Base-by-base conservation (phyloP, 805 yeast species). In the Schizosaccharomyces japonicus region DNA sequence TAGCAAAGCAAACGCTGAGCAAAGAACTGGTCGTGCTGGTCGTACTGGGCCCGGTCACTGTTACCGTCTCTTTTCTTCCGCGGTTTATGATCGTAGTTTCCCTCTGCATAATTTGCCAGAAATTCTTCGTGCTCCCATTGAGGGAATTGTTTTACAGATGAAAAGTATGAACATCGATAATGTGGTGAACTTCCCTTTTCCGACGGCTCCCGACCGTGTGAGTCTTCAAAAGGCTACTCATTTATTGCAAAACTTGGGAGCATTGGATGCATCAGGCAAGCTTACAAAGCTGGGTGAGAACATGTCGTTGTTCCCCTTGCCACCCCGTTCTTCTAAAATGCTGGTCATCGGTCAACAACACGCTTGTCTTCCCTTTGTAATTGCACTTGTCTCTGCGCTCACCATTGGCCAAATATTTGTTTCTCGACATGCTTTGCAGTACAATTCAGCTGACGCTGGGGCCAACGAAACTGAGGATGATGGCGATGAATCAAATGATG, bases 1-100 rank as follows among this genome's bases (percentile, higher is more conserved):
- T 3, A 79, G 94, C 44, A 84, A 90, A 56, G 99, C 99, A 1
- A 79, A 94, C 50, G 87, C 96, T 0, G 90, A 75, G 54, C 99
- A 90, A 66, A 72, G 99, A 65, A 65, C 92, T 17, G 96, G 96
- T 58, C 76, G 96, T 67, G 96, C 96, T 47, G 96, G 95, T 59
- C 78, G 96, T 70, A 85, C 95, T 0, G 98, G 96, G 0, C 95
- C 98, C 0, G 99, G 99, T 50, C 96, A 90, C 57, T 82, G 95
- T 60, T 90, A 90, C 60, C 67, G 98, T 51, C 61, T 90, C 11
- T 90, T 69, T 56, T 87, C 96, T 0, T 85, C 96, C 13, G 98
- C 98, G 1, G 80, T 92, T 5, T 90, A 68, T 60, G 95, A 90
- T 58, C 72, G 76, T 52, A 90, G 78, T 53, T 90, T 90, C 58